Base-by-base conservation (phyloP, 768 basidiomycete species). In the Rhodotorula toruloides region DNA sequence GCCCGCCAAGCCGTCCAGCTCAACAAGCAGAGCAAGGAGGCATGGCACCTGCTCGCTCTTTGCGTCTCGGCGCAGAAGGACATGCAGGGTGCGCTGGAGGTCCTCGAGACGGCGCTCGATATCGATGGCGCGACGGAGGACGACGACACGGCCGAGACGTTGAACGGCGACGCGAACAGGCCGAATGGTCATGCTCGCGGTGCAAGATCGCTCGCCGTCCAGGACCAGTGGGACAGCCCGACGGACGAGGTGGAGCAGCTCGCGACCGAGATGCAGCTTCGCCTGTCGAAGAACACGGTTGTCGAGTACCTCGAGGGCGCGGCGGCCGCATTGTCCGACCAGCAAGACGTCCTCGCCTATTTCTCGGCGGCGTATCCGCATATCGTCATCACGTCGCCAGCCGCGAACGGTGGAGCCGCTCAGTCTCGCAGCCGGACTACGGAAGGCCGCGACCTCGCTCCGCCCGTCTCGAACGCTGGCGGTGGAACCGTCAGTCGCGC, bases 31-130 rank as follows among this genome's bases (percentile, higher is more conserved):
- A 11, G 13, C 31, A 31, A 25, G 32, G 37, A 34, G 34, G 88
- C 92, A 75, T 97, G 92, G 93, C 94, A 97, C 77, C 83, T 97
- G 22, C 81, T 97, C 0, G 91, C 88, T 0, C 79, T 97, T 9
- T 77, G 94, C 17, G 81, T 93, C n/a, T 85, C 86, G 0, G 86
- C 88, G 14, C 79, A 81, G 36, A 89, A 87, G 68, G 86, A 91
- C 70, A 90, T 90, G 89, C 78, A 78, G 40, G 88, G 86, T 17
- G 91, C 93, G 0, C 79, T 79, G 39, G 85, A 85, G 65, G 85
- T 92, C 7, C 77, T 93, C 44, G 89, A 91, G 58, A 81, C 85
- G n/a, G 93, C 89, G 32, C 83, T 87, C 3, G 70, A 71, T 27
- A 42, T 54, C 8, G 36, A 29, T 1, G 53, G 12, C 42, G 22